Base-by-base conservation (phyloP, 768 basidiomycete genomes). In the Hypholoma fasciculare region DNA sequence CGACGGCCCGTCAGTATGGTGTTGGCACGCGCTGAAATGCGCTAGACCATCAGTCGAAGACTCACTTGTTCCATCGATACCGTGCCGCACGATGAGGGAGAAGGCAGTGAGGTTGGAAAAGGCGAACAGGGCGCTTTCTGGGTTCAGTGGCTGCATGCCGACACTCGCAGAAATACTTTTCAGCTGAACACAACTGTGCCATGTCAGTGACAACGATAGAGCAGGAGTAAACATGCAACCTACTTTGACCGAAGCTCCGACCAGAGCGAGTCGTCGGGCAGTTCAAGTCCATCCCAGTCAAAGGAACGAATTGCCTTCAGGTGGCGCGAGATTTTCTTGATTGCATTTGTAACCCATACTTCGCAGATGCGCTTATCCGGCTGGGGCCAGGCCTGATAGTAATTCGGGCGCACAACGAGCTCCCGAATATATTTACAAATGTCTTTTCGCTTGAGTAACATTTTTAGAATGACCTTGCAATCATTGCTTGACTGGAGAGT, bases 211-310 rank as follows among this genome's bases (percentile, higher is more conserved):
- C n/a, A 20, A 37, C 56, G 36, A 36, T 50, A 37, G 13, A n/a
- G 27, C 26, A 39, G n/a, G 26, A 47, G 48, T 30, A 43, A 49
- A 47, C 52, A 58, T 30, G 27, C 16, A 9, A 72, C 78, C 38
- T 58, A 82, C 78, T 66, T 71, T 12, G 63, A 57, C 52, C 74
- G 72, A 39, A 83, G 67, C 1, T 70, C 67, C 11, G 63, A 67
- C 82, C 81, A 83, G 20, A 83, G 65, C 11, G 51, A 51, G 63
- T 81, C 76, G 26, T 52, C 42, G 3, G 82, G 80, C 57, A 80
- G 63, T 65, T 83, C 82, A 17, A 76, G 66, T 17, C 80, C 82
- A 64, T 81, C 80, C 82, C 82, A 83, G 58, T 82, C 79, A 62
- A 83, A 81, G 0, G 77, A 77, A 23, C 75, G 70, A 61, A 83